A percentile compares a stretch with the other conserved stretches of the same genome.
These are phyloP conservation scores for Athelia psychrophila DNA, from an alignment of 1,284 basidiomycete species.

Conservation along the genomic window DNA sequence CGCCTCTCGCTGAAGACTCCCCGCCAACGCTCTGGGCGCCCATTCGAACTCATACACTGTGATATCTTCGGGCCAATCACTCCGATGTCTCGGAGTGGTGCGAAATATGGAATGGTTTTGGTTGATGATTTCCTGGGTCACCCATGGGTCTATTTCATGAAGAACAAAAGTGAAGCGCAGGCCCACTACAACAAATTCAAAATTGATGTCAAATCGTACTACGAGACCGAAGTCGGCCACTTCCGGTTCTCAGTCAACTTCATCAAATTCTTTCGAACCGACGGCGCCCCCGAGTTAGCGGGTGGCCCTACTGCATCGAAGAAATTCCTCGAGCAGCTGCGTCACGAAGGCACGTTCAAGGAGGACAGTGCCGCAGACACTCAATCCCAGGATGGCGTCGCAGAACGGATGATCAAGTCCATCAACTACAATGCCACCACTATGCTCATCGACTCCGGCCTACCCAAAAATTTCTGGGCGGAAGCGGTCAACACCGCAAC, in stretches of 20 bases:
- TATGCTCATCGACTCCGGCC: slow-evolving; percentile 20
- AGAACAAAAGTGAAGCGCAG: slow-evolving; percentile 17
- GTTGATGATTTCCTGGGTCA: slow-evolving; percentile 22
- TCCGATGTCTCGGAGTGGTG: slow-evolving; percentile 13
- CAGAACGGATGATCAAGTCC: slow-evolving; percentile 27
- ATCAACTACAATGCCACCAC: slow-evolving; percentile 16
- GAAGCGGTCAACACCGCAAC: slow-evolving; percentile 15
- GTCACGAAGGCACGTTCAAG: slow-evolving; percentile 17
- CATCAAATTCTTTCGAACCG: slow-evolving; percentile 20
- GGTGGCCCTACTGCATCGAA: slow-evolving; percentile 25
- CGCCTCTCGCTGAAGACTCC: slow-evolving; percentile 19
- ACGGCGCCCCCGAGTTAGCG: slow-evolving; percentile 14
- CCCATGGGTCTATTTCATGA: slow-evolving; percentile 20
- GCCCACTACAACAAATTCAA: slow-evolving; percentile 16
- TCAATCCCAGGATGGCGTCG: slow-evolving; percentile 28
- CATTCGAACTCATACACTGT: slow-evolving; percentile 25
- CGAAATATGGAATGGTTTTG: slow-evolving; percentile 28
- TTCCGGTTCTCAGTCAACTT: slow-evolving; percentile 12
- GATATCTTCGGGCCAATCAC: slow-evolving; percentile 28
- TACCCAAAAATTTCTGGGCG: slow-evolving; percentile 22
- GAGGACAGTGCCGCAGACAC: slow-evolving; percentile 23
- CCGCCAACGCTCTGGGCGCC: slow-evolving; percentile 8
- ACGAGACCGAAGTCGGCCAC: slow-evolving; percentile 13
- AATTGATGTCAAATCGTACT: slow-evolving; percentile 12
- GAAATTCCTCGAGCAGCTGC: slow-evolving; percentile 22